phyloP scores from a whole-genome alignment of 1,139 yeast genomes.

The Saccharomyces hybrid region DNA sequence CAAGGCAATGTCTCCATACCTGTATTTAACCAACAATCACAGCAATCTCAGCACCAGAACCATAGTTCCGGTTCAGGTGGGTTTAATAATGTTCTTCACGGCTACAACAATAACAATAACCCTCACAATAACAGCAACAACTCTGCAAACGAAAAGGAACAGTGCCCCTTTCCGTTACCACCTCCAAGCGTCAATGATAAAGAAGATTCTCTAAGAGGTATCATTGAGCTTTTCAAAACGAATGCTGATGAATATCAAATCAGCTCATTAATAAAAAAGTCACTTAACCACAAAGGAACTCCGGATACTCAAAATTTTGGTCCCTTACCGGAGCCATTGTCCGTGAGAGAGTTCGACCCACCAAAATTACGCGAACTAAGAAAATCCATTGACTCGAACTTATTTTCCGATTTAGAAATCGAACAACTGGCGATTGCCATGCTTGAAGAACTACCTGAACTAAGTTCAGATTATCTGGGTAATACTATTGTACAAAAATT shows the following conservation, averaged over 20 bases:
- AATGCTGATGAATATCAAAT: slow-evolving; percentile 22
- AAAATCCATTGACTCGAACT: slow-evolving; percentile 43
- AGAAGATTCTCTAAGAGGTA: slow-evolving; percentile 16
- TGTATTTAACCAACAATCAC: slow-evolving; percentile 22
- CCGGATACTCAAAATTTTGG: slow-evolving; percentile 47
- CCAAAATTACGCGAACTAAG: slow-evolving; percentile 64
- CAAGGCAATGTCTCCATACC: slow-evolving; percentile 31
- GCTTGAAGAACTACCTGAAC: slow-evolving; percentile 83
- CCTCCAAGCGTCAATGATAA: slow-evolving; percentile 26
- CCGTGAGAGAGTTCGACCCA: slow-evolving; percentile 71
- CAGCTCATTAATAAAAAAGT: slow-evolving; percentile 34
- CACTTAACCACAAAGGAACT: slow-evolving; percentile 35
- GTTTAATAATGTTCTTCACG: neutral
- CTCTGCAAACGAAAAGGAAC: slow-evolving; percentile 26
- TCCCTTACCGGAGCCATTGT: slow-evolving; percentile 59
- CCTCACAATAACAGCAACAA: slow-evolving; percentile 10
- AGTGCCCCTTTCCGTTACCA: slow-evolving; percentile 31
- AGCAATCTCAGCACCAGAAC: slow-evolving; percentile 11
- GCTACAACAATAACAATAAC: slow-evolving; percentile 3
- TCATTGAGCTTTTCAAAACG: slow-evolving; percentile 28
- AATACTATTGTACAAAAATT: slow-evolving; percentile 91
- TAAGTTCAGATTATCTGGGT: slow-evolving; percentile 88
- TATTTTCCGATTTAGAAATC: slow-evolving; percentile 44
- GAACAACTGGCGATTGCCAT: slow-evolving; percentile 80
- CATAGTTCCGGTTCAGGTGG: neutral